Base-by-base conservation (phyloP, 2,329 filamentous ascomycete genomes). In the Coniochaeta prunicola region DNA sequence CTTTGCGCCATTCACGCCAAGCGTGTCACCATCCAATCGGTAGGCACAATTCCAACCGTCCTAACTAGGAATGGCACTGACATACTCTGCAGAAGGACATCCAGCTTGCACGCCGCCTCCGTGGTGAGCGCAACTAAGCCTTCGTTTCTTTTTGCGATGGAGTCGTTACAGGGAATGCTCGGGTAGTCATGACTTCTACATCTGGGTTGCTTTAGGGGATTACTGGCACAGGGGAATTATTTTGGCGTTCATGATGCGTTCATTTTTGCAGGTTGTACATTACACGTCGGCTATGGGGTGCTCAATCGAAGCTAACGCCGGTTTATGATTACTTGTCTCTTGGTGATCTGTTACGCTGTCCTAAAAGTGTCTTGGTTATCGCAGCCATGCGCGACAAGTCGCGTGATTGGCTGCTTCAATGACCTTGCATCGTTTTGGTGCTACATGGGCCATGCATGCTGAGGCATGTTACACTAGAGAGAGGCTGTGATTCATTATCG, bases 1-100 rank as follows among this genome's bases (percentile, higher is more conserved):
- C 81, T 96, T 57, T 97, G 93, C 80, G 93, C 94, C 73, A 96
- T 97, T 77, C 94, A 97, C 80, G 93, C 94, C 79, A 97, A 97
- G 87, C 92, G 94, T 81, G 94, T 97, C 73, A 97, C 93, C 72
- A 97, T 97, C 79, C 93, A 93, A 79, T 88, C 87, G 66, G 74
- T 78, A 69, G 68, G 76, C 53, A 34, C 12, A 19, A 12, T 13
- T 13, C 24, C 24, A 17, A 75, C 62, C 53, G 56, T n/a, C 21
- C 28, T 59, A 53, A n/a, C 34, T 42, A 53, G 12, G 34, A 10
- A 34, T 53, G 58, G 58, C 60, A 55, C 74, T 78, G 72, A 79
- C 71, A 71, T 63, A 50, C 63, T 10, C 58, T 67, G 66, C 72
- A 77, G 78, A 97, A 97, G 84, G 93, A 97, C 71, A 97, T 97